These are phyloP conservation scores for Wallacemonas sp. DNA, from an alignment of 208 protist genomes.

Conservation along the genomic window DNA sequence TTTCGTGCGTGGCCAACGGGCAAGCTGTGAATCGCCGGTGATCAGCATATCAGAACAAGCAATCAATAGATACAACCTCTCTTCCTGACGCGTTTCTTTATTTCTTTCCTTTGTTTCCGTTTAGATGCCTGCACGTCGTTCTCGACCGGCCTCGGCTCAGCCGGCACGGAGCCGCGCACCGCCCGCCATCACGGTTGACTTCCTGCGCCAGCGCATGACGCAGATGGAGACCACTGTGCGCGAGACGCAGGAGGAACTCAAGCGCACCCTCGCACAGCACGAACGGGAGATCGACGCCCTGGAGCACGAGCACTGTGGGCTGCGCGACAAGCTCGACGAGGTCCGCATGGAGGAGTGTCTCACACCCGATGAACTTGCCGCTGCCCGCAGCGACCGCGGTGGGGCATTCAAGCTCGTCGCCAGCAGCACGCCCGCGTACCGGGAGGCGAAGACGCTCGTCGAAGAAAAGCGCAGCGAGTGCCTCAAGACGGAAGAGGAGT, in stretches of 20 bases:
- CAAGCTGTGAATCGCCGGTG: too few species aligned
- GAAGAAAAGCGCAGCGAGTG: slow-evolving; percentile 48
- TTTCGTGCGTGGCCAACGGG: too few species aligned
- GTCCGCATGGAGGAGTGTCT: slow-evolving; percentile 78
- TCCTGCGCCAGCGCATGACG: slow-evolving; percentile 53
- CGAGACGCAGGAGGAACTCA: slow-evolving; percentile 72
- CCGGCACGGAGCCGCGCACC: slow-evolving; percentile 13
- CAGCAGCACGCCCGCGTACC: slow-evolving; percentile 58
- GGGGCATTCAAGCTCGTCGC: slow-evolving; percentile 53
- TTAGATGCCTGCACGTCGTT: background rate
- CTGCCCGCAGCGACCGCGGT: slow-evolving; percentile 7
- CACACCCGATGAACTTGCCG: slow-evolving; percentile 29
- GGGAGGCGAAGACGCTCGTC: slow-evolving; percentile 34
- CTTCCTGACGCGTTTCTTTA: background rate
- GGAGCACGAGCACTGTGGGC: slow-evolving; percentile 45
- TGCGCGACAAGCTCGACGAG: slow-evolving; percentile 52
- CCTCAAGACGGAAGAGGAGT: slow-evolving; percentile 38
- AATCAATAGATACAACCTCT: too few species aligned
- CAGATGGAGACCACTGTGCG: slow-evolving; percentile 70
- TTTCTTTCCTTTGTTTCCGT: slow-evolving; percentile 15
- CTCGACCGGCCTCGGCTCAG: slow-evolving; percentile 6
- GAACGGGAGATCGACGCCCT: slow-evolving; percentile 69
- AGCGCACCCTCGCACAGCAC: slow-evolving; percentile 55
- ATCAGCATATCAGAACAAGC: too few species aligned
- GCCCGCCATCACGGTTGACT: slow-evolving; percentile 28